phyloP scores from a whole-genome alignment of 345 rosid genomes.

The Populus alba region DNA sequence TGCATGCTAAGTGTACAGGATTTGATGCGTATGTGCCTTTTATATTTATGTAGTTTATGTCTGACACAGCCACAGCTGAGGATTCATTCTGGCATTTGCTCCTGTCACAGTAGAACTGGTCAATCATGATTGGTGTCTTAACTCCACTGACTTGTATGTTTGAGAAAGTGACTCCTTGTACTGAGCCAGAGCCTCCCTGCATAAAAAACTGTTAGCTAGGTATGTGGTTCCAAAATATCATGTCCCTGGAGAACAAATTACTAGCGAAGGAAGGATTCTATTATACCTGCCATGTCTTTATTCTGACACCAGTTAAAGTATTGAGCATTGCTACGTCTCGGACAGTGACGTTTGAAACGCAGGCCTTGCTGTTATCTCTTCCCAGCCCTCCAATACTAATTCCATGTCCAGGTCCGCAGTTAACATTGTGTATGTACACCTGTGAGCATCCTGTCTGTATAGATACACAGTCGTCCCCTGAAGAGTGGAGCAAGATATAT shows the following conservation, averaged over 20 bases:
- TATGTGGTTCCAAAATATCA: neutral
- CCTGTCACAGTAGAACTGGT: constrained; percentile 77
- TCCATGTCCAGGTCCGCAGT: constrained; percentile 93
- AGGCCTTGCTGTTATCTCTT: constrained; percentile 60
- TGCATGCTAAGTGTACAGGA: constrained; percentile 77
- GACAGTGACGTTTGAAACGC: constrained; percentile 79
- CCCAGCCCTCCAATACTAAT: constrained; percentile 94
- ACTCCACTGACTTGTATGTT: constrained; percentile 77
- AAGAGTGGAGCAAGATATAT: constrained; percentile 9
- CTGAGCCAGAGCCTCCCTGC: constrained; percentile 91
- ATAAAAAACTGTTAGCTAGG: neutral
- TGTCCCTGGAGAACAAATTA: neutral
- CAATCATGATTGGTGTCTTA: constrained; percentile 68
- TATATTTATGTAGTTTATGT: constrained; percentile 61
- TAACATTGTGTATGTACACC: constrained; percentile 58
- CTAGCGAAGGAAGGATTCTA: neutral
- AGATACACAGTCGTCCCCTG: constrained; percentile 92
- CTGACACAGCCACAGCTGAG: constrained; percentile 74
- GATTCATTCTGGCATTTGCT: constrained; percentile 57
- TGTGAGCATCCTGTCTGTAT: constrained; percentile 87
- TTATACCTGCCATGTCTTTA: constrained; percentile 93
- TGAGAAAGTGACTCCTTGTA: constrained; percentile 75
- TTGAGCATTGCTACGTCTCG: constrained; percentile 55
- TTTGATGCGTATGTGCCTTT: constrained; percentile 69
- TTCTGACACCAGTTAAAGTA: constrained; percentile 71